Evolutionary conservation across 257 asterid species (phyloP), one percentile per base, ranked within the genome.

Genomic region (Cynanchum wilfordii): DNA sequence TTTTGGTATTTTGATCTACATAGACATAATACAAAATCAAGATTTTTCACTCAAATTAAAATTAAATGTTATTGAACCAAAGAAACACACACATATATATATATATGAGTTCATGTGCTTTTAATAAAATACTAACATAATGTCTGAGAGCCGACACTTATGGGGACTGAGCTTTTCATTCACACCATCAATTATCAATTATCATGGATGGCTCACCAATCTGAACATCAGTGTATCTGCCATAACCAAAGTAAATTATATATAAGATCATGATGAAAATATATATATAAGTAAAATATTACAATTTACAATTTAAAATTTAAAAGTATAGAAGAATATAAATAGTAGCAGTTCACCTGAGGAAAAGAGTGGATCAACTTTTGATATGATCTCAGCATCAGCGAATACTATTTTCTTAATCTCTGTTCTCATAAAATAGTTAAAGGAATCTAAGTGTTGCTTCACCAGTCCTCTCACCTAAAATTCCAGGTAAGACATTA

Each of bases 391-490:
- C 67, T 75, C 82, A 33, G 77, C 63, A 78, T 92, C 90, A 59
- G 95, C 91, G 60, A 75, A 80, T 65, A 95, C 90, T 42, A 95
- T 89, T 81, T 89, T 86, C 76, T 83, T 90, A 33, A 92, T 89
- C 52, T 83, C 95, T 0, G 87, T 85, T 79, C 72, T 77, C 38
- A 86, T 82, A 78, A 91, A 88, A 81, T 84, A 95, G 77, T 95
- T 95, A 71, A 87, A 95, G 71, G 99, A 95, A 75, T 92, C 98
- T 82, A 95, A 75, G 82, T 95, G 97, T 58, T 87, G 96, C 80
- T 90, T 94, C 89, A 90, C 98, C 75, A 95, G 87, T 30, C 97
- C 97, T 75, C 97, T 85, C 77, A 90, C 95, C 98, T 88, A 56
- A 83, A 82, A 75, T 78, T 76, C 78, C 80, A 76, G 12, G 36